Evolutionary conservation across 139 green algal species (phyloP).

Genomic region (Chlorella sp.): DNA sequence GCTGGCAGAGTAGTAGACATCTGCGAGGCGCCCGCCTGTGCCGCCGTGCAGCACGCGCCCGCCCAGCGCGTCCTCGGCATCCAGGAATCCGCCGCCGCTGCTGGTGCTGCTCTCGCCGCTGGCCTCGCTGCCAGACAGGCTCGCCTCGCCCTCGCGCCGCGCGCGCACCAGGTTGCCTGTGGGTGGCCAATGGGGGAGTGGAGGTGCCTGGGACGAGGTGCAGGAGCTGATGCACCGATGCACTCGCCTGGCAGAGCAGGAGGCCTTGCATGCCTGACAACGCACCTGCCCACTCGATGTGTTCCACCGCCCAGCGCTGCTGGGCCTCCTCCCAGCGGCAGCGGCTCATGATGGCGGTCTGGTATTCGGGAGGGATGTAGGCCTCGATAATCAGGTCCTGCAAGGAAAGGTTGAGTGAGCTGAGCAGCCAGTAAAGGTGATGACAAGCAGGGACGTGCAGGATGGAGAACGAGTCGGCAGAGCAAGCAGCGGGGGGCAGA

Average conservation of each 20-base stretch:
- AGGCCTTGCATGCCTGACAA: too few relatives aligned
- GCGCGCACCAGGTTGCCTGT: constrained; percentile 28
- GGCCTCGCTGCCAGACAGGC: constrained; percentile 11
- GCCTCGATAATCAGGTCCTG: constrained; percentile 24
- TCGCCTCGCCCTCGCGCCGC: constrained; percentile 10
- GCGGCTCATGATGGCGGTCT: constrained; percentile 20
- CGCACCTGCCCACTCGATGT: constrained; percentile 28
- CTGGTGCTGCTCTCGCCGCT: not conserved
- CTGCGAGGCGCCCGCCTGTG: too few relatives aligned
- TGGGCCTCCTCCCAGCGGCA: constrained; percentile 21
- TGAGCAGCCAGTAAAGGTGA: not conserved
- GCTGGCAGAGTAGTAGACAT: not conserved
- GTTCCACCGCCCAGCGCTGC: constrained; percentile 18
- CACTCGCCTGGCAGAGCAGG: too few relatives aligned
- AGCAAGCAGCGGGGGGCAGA: too few relatives aligned
- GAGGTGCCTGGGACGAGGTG: too few relatives aligned
- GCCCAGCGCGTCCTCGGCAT: too few relatives aligned
- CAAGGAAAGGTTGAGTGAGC: not conserved
- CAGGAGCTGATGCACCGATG: too few relatives aligned
- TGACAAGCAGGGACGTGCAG: too few relatives aligned
- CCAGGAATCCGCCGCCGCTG: too few relatives aligned
- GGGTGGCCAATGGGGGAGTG: too few relatives aligned
- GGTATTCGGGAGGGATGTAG: constrained; percentile 25
- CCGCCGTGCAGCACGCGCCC: not conserved
- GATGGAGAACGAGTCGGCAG: too few relatives aligned